Evolutionary conservation across 73 alveolate genomes (phyloP), one percentile per base, ranked within the genome.

Genomic region (Symbiodinium pilosum): DNA sequence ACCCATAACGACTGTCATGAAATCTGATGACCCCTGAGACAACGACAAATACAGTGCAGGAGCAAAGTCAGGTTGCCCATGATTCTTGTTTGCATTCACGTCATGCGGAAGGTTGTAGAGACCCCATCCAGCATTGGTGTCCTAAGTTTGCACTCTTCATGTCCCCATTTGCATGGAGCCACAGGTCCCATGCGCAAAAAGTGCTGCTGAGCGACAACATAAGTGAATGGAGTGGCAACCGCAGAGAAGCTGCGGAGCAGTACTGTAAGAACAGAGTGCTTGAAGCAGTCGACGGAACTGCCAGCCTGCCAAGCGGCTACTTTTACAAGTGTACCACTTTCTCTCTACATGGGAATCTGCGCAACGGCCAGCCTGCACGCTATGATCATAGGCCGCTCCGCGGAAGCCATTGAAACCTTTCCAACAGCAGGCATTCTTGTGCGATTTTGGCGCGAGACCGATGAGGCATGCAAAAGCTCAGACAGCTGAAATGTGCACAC

Each of bases 241-340:
- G 73, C 16, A 83, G 73, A 56, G 75, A 89, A 24, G 28, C 43
- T 34, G 24, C 42, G 87, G 51, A 89, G 41, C 32, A 89, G 47
- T 86, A 87, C 3, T 86, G 68, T 54, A 7, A 59, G 59, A 4
- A 59, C 86, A 6, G 86, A 24, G 47, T 89, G 95, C 51, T 89
- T 89, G 95, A 89, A 89, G 47, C 86, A 64, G 84, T 89, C 95
- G 68, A 89, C 71, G 44, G 75, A 39, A 84, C 95, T 89, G 32
- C 87, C 95, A 18, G 95, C 95, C 43, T 89, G 95, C 32, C 73
- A 68, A 1, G 39, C 54, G 68, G 69, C 87, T 39, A 56, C 59
- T 52, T 51, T 40, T 20, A 69, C 69, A 34, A 38, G 69, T n/a
- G n/a, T n/a, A n/a, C n/a, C n/a, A n/a, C n/a, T n/a, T n/a, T n/a